phyloP scores from a whole-genome alignment of 129 eudicot genomes.

The Rutidosis leptorrhynchoides region DNA sequence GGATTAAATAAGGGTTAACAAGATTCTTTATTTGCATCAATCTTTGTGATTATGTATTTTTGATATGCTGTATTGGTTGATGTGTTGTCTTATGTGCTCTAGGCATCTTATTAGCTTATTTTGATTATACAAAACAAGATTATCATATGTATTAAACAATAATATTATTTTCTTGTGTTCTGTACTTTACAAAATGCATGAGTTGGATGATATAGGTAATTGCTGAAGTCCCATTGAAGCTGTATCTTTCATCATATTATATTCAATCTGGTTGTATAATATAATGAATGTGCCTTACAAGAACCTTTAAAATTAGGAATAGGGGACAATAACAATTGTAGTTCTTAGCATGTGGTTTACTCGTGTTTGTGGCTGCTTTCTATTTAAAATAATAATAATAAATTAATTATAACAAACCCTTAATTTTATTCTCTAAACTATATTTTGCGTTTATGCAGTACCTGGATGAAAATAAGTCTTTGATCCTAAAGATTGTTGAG shows the following conservation, averaged over 20 bases:
- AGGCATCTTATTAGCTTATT: constrained; percentile 34
- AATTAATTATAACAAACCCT: no score
- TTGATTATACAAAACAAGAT: constrained; percentile 30
- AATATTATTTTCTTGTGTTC: constrained; percentile 2
- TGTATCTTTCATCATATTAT: background rate
- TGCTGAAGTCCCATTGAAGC: background rate
- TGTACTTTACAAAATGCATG: constrained; percentile 5
- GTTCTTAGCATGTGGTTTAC: constrained; percentile 5
- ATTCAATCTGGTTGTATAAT: constrained; percentile 1
- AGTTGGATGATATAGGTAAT: constrained; percentile 20
- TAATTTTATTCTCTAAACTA: background rate
- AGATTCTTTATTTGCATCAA: constrained; percentile 28
- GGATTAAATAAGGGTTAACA: constrained; percentile 22
- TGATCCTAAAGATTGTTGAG: constrained; percentile 94
- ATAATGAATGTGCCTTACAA: background rate
- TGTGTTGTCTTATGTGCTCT: constrained; percentile 39
- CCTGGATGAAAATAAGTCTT: constrained; percentile 95
- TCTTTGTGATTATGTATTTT: constrained; percentile 29
- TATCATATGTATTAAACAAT: constrained; percentile 16
- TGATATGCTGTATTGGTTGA: constrained; percentile 22
- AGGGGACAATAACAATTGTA: background rate
- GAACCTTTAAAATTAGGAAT: background rate
- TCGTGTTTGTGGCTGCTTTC: background rate
- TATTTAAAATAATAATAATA: no score
- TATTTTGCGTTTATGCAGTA: constrained; percentile 47